Conservation (phyloP, 352 stramenopile species). For the Phytophthora pluvialis region DNA sequence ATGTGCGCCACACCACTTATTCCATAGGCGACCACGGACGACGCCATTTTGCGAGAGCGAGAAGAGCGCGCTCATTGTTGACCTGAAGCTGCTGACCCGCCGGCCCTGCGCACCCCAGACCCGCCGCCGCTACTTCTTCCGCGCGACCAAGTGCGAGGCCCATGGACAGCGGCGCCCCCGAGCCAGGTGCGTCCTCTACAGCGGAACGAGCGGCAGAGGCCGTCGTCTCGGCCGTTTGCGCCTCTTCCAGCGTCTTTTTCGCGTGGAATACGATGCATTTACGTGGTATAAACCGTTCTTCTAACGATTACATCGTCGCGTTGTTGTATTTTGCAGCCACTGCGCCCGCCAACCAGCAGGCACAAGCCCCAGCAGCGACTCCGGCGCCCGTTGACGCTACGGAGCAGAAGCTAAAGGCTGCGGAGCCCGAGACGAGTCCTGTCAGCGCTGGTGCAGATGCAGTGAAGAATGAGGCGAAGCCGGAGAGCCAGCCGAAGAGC, state of each 20-base stretch:
- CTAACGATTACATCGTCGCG: background rate
- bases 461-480: constrained; percentile 5
- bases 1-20: constrained; percentile 20
- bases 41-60: constrained; percentile 31
- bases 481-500: constrained; percentile 13
- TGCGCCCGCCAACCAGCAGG: constrained; percentile 4
- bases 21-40: constrained; percentile 12
- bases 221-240: constrained; percentile 6
- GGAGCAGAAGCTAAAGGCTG: background rate
- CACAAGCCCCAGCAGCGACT: background rate
- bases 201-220: constrained; percentile 4
- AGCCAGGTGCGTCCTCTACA: constrained; percentile 17
- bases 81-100: background rate
- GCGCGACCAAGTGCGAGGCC: background rate
- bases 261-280: background rate
- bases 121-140: background rate
- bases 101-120: background rate
- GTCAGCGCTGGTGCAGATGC: background rate
- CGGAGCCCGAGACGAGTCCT: constrained; percentile 20
- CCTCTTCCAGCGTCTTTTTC: constrained; percentile 14
- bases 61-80: constrained; percentile 9
- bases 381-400: background rate
- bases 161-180: constrained; percentile 23
- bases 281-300: background rate
- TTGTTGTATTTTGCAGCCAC: constrained; percentile 4